Percentiles rank a stretch among this genome's conserved stretches.
Conservation (phyloP, 495 filamentous ascomycete species). For the Aspergillus incahuasiensis region DNA sequence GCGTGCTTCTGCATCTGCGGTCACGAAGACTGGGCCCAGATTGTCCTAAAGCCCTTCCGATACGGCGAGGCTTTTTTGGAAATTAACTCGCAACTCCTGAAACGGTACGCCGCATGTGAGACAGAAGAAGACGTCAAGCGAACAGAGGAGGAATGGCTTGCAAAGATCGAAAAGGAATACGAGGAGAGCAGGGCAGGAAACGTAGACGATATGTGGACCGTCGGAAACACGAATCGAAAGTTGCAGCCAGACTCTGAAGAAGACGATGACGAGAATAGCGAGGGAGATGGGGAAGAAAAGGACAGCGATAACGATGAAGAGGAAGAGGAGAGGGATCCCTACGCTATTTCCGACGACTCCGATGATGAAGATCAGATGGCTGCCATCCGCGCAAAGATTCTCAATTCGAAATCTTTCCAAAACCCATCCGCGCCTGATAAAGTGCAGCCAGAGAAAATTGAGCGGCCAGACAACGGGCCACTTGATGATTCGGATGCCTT, state of each 20-base stretch:
- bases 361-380: conserved; percentile 89
- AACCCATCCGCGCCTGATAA: conserved; percentile 54
- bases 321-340: conserved; percentile 58
- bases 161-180: conserved; percentile 85
- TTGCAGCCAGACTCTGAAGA: conserved; percentile 45
- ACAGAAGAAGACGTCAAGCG: conserved; percentile 85
- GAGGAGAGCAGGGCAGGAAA: conserved; percentile 64
- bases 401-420: conserved; percentile 81
- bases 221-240: conserved; percentile 79
- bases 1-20: conserved; percentile 92
- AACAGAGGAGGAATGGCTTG: conserved; percentile 81
- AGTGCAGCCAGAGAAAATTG: conserved; percentile 50
- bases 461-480: conserved; percentile 35
- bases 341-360: conserved; percentile 70
- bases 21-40: conserved; percentile 81
- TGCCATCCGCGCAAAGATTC: conserved; percentile 75
- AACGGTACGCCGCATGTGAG: conserved; percentile 76
- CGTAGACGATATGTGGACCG: conserved; percentile 70
- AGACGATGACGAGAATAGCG: conserved; percentile 49
- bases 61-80: conserved; percentile 84
- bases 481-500: conserved; percentile 67
- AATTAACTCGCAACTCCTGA: conserved; percentile 79
- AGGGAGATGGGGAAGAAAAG: conserved; percentile 49
- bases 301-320: conserved; percentile 43
- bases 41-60: conserved; percentile 75